Evolutionary conservation across 1,139 yeast species (phyloP).

Genomic region (Fermentozyma sake): DNA sequence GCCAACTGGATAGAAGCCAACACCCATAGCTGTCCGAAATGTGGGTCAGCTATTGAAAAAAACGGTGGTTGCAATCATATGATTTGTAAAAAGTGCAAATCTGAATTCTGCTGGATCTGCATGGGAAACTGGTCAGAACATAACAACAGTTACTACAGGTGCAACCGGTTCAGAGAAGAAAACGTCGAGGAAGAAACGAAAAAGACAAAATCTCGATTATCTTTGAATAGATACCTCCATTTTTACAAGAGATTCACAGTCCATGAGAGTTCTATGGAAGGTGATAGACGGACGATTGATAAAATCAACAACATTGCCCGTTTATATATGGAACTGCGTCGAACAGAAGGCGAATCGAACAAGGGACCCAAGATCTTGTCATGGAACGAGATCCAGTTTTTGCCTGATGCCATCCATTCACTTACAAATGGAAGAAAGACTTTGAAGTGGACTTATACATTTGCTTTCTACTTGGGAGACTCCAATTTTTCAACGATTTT

Average conservation of each 20-base stretch:
- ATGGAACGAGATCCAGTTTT: conserved; percentile 88
- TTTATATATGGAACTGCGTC: conserved; percentile 47
- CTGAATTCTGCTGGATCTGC: conserved; percentile 95
- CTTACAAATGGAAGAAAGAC: conserved; percentile 70
- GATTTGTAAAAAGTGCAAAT: conserved; percentile 74
- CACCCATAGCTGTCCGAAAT: conserved; percentile 78
- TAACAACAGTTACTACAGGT: conserved; percentile 59
- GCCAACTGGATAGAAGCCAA: conserved; percentile 85
- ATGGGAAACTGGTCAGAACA: conserved; percentile 74
- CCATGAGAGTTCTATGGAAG: conserved; percentile 74
- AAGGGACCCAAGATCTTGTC: conserved; percentile 33
- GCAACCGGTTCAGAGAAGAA: conserved; percentile 49
- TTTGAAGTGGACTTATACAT: conserved; percentile 88
- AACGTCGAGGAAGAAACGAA: conserved; percentile 26
- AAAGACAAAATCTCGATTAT: conserved; percentile 31
- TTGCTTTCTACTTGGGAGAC: conserved; percentile 62
- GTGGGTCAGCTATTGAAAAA: conserved; percentile 60
- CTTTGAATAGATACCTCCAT: conserved; percentile 67
- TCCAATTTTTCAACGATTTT: conserved; percentile 54
- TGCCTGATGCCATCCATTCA: conserved; percentile 65
- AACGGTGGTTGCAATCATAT: conserved; percentile 97
- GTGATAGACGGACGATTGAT: conserved; percentile 62
- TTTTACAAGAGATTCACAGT: conserved; percentile 72
- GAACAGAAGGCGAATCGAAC: conserved; percentile 8
- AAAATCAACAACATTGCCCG: conserved; percentile 63